Conservation (phyloP, 2,329 filamentous ascomycete species). For the Pseudogymnoascus sp. region DNA sequence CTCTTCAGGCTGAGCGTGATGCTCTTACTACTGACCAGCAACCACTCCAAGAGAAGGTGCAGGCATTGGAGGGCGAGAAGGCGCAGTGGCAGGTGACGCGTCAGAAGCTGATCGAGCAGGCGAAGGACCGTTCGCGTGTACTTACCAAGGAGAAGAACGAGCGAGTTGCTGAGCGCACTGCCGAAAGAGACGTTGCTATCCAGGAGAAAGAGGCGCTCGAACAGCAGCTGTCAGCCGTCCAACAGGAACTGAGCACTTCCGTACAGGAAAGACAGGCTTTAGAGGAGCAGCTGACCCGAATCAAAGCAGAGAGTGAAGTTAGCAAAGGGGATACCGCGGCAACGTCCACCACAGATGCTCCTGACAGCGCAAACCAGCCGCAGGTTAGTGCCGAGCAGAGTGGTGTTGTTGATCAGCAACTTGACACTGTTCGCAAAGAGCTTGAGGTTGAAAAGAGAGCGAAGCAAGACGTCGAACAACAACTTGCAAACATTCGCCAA, state of each 20-base stretch:
- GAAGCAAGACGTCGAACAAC: conserved; percentile 58
- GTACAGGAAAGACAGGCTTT: conserved; percentile 29
- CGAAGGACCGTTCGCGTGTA: conserved; percentile 50
- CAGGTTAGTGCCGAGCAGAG: conserved; percentile 38
- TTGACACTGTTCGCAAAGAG: conserved; percentile 45
- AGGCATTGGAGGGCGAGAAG: conserved; percentile 46
- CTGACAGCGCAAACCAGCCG: conserved; percentile 15
- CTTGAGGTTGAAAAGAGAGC: conserved; percentile 58
- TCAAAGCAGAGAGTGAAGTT: conserved; percentile 46
- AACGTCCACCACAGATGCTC: not conserved
- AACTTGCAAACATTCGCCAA: conserved; percentile 36
- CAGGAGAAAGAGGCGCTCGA: conserved; percentile 36
- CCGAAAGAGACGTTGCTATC: conserved; percentile 29
- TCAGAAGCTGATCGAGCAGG: conserved; percentile 50
- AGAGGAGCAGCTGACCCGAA: conserved; percentile 31
- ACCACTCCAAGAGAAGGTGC: conserved; percentile 45
- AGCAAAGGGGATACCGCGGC: conserved; percentile 28
- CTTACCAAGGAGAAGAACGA: conserved; percentile 47
- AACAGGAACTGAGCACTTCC: conserved; percentile 40
- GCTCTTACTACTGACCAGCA: conserved; percentile 30
- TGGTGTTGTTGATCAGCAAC: conserved; percentile 40
- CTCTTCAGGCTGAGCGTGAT: conserved; percentile 57
- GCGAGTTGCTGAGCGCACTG: conserved; percentile 34
- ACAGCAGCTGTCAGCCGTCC: conserved; percentile 31
- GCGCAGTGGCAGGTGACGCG: conserved; percentile 44